phyloP scores from a whole-genome alignment of 2,329 filamentous ascomycete genomes.

The Colletotrichum tropicicola region DNA sequence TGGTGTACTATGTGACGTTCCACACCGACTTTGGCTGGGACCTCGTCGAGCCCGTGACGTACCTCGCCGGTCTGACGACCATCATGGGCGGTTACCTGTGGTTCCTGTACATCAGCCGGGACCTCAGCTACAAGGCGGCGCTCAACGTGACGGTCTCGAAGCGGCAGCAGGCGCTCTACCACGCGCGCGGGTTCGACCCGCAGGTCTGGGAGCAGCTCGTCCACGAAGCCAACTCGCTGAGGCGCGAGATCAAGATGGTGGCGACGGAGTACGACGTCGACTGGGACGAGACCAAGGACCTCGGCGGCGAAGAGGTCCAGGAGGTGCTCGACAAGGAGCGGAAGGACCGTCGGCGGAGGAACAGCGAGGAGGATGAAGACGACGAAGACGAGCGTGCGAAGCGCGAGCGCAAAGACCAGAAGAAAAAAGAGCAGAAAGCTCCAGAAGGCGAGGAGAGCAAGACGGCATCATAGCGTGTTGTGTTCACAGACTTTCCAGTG shows the following conservation, averaged over 20 bases:
- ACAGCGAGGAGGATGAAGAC: slow-evolving; percentile 48
- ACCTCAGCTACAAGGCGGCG: slow-evolving; percentile 86
- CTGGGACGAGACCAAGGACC: slow-evolving; percentile 82
- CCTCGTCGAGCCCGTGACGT: slow-evolving; percentile 89
- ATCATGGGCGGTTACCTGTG: slow-evolving; percentile 92
- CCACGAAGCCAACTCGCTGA: slow-evolving; percentile 79
- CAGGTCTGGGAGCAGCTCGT: slow-evolving; percentile 81
- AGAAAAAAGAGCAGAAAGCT: slow-evolving; percentile 38
- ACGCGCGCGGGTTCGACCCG: slow-evolving; percentile 78
- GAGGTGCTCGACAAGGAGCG: slow-evolving; percentile 64
- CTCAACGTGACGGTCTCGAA: slow-evolving; percentile 87
- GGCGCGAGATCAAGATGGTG: slow-evolving; percentile 81
- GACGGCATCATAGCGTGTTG: slow-evolving; percentile 2
- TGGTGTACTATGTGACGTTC: slow-evolving; percentile 78
- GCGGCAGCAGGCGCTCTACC: slow-evolving; percentile 80
- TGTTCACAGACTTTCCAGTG: background rate
- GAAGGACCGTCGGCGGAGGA: slow-evolving; percentile 45
- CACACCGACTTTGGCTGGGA: slow-evolving; percentile 87
- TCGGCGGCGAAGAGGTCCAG: slow-evolving; percentile 73
- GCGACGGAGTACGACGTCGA: slow-evolving; percentile 91
- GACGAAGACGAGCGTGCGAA: slow-evolving; percentile 45
- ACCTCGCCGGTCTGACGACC: slow-evolving; percentile 84
- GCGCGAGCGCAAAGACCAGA: slow-evolving; percentile 41
- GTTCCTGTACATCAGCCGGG: slow-evolving; percentile 92
- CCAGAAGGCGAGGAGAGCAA: slow-evolving; percentile 23